Evolutionary conservation across 176 grass and related monocot species (phyloP), one percentile per base, ranked within the genome.

Genomic region (Oryza glaberrima): DNA sequence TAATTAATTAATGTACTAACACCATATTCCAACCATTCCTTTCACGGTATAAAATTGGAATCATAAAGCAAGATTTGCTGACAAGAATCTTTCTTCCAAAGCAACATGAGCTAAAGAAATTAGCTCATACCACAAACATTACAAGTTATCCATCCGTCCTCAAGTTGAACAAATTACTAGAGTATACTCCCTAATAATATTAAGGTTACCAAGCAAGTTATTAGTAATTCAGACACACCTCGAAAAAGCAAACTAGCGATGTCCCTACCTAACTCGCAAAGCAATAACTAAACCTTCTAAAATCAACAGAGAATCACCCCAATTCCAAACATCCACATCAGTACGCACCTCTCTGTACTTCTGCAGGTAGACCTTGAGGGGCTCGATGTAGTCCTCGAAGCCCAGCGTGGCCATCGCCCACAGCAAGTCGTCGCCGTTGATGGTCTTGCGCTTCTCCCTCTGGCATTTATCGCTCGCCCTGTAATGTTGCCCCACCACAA

Each of bases 381-480:
- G 93, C 14, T 92, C 93, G 9, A 94, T 92, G 80, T 94, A 94
- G 9, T 94, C 93, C 72, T 94, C 93, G 8, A 94, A 94, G 1
- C 93, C 93, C 47, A 94, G 70, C 14, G 93, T 94, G 0, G 90
- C 90, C 93, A 94, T 94, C 43, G 93, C 90, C 93, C 93, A 94
- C 3, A 94, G 88, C 47, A 94, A 72, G 81, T 94, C 93, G 25
- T 94, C 88, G 6, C 93, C 93, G 17, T 94, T 94, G 63, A 94
- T 92, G 44, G 90, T 94, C 90, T 94, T 94, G 30, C 93, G 60
- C 41, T 94, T 94, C 90, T 94, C 93, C 61, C 88, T 85, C 85
- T 92, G 93, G 76, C 90, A 94, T 85, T 94, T 94, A 83, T 94
- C 93, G 41, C 90, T 94, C 30, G 93, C 93, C 67, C 93, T 94